Percentiles rank a stretch among this genome's conserved stretches.
Conservation (phyloP, 768 basidiomycete genomes). For the Mycena amicta region DNA sequence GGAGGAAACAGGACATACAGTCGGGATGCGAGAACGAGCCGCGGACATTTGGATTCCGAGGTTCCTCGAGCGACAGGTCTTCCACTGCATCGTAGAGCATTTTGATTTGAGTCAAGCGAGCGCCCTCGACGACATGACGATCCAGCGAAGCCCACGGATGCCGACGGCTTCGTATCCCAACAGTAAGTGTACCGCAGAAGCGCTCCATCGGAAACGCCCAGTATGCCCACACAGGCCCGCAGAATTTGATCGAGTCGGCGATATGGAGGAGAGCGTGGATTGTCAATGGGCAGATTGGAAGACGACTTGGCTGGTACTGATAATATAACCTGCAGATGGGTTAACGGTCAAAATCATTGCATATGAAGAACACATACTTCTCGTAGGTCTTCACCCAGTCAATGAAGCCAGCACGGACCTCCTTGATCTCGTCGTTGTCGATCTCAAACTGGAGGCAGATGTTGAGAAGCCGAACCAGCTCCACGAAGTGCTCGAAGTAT, state of each 20-base stretch:
- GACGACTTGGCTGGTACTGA: conserved; percentile 14
- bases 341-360: background rate
- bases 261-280: conserved; percentile 29
- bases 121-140: background rate
- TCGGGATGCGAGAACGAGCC: too few species aligned
- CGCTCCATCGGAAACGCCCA: background rate
- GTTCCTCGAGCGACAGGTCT: background rate
- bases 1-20: too few species aligned
- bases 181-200: background rate
- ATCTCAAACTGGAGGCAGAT: conserved; percentile 23
- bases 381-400: conserved; percentile 35
- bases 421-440: background rate
- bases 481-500: conserved; percentile 48
- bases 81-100: background rate
- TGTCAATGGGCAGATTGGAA: conserved; percentile 20
- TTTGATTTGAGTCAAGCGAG: conserved; percentile 4
- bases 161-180: conserved; percentile 4
- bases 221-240: conserved; percentile 31
- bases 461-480: conserved; percentile 40
- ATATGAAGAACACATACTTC: background rate
- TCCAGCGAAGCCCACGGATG: conserved; percentile 7
- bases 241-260: conserved; percentile 32
- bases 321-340: conserved; percentile 25
- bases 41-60: too few species aligned
- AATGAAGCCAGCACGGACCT: background rate